Evolutionary conservation across 257 asterid genomes (phyloP), one percentile per base, ranked within the genome.

Genomic region (Nicotiana attenuata): DNA sequence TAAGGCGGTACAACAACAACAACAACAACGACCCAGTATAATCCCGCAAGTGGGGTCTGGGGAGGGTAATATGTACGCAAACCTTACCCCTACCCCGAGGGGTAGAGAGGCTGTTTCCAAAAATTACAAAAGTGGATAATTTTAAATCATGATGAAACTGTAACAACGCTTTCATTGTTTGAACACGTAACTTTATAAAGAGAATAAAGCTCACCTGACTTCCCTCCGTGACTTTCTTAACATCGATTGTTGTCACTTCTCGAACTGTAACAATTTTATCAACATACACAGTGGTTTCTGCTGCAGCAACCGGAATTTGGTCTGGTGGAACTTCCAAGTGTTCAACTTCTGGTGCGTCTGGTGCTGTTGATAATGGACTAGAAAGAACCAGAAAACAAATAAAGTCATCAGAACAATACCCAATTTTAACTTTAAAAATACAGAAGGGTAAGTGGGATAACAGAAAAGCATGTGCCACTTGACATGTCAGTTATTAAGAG

Each of bases 211-310:
- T 81, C 89, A 92, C 99, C 94, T 89, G 86, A 84, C 57, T 83
- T 59, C 86, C 86, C 69, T 78, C 87, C 1, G 47, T 31, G 82
- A 86, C 89, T 82, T 87, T 85, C 82, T 88, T 91, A 67, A 88
- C 84, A 6, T 82, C 91, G 17, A 89, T 84, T 60, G 86, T 76
- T 22, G 88, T 88, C 67, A 92, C 90, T 91, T 95, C 96, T 61
- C 88, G 89, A 82, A 92, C 78, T 75, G 96, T 91, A 84, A 93
- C 84, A 38, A 91, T 80, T 88, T 93, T 93, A 80, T 96, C 98
- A 6, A 92, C 84, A 82, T 86, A 90, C 33, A 91, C 92, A 10
- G 93, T 91, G 64, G 97, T 91, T 86, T 88, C 91, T 83, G 77
- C 91, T 19, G 85, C 77, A 68, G 88, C 88, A 68, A 78, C 85